These are phyloP conservation scores for Rhododendron kiyosumense DNA, from an alignment of 148 eudicot species.

Conservation along the genomic window DNA sequence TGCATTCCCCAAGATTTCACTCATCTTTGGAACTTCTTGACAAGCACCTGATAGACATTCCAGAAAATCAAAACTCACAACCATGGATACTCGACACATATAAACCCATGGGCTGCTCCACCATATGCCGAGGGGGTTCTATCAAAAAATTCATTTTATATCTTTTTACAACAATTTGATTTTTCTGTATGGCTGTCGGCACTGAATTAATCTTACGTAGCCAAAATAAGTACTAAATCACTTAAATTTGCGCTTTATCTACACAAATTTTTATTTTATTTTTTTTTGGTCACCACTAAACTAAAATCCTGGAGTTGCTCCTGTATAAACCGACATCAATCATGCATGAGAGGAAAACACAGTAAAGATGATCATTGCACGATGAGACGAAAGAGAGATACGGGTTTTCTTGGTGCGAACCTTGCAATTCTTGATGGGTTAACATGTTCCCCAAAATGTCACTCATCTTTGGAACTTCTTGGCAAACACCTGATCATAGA, in stretches of 20 bases:
- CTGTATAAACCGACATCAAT: neutral
- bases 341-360: neutral
- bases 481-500: too few species aligned
- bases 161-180: neutral
- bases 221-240: neutral
- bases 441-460: neutral
- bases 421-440: neutral
- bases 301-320: neutral
- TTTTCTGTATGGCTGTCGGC: neutral
- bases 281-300: neutral
- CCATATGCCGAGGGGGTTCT: neutral
- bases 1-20: neutral
- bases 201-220: neutral
- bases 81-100: neutral
- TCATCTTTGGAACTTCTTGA: neutral
- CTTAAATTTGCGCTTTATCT: neutral
- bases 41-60: neutral
- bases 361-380: neutral
- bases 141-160: too few species aligned
- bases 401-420: neutral
- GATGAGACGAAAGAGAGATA: neutral
- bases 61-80: neutral
- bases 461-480: too few species aligned
- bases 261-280: too few species aligned
- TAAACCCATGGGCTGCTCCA: neutral